These are phyloP conservation scores for Paxillus ammoniavirescens DNA, from an alignment of 768 basidiomycete genomes.

Conservation along the genomic window DNA sequence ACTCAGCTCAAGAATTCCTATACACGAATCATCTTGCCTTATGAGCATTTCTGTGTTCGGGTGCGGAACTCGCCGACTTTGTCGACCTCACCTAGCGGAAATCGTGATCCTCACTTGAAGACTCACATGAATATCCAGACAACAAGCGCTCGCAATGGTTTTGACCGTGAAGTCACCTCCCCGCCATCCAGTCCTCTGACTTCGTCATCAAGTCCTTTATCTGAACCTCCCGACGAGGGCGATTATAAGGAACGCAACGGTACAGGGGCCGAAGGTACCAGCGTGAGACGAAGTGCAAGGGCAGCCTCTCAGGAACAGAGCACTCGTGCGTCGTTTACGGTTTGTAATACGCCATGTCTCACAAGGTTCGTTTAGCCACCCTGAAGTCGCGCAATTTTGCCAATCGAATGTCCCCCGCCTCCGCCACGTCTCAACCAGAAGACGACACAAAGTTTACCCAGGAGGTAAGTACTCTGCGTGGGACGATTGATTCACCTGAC, in stretches of 20 bases:
- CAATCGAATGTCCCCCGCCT: conserved; percentile 23
- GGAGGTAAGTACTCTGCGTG: conserved; percentile 46
- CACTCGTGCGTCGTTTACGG: conserved; percentile 31
- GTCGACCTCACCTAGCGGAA: conserved; percentile 36
- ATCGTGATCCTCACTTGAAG: conserved; percentile 51
- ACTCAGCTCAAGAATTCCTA: conserved; percentile 91
- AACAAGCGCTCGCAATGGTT: conserved; percentile 35
- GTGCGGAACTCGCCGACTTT: conserved; percentile 62
- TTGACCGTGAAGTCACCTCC: conserved; percentile 47
- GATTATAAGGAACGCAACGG: conserved; percentile 58
- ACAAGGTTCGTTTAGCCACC: conserved; percentile 27
- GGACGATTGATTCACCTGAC: conserved; percentile 17
- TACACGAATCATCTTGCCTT: conserved; percentile 89
- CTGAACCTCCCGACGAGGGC: conserved; percentile 77
- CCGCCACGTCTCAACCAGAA: conserved; percentile 24
- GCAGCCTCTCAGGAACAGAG: conserved; percentile 51
- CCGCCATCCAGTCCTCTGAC: conserved; percentile 75
- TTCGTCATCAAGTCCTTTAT: conserved; percentile 73
- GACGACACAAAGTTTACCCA: conserved; percentile 45
- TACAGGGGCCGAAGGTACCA: conserved; percentile 34
- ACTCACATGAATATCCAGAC: conserved; percentile 52
- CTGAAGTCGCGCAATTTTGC: conserved; percentile 27
- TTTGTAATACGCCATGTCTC: conserved; percentile 2
- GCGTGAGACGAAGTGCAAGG: conserved; percentile 52
- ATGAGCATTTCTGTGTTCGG: conserved; percentile 83